Percentiles rank a stretch among this genome's conserved stretches.
Evolutionary conservation across 345 rosid genomes (phyloP).

Genomic region (Stellera chamaejasme): DNA sequence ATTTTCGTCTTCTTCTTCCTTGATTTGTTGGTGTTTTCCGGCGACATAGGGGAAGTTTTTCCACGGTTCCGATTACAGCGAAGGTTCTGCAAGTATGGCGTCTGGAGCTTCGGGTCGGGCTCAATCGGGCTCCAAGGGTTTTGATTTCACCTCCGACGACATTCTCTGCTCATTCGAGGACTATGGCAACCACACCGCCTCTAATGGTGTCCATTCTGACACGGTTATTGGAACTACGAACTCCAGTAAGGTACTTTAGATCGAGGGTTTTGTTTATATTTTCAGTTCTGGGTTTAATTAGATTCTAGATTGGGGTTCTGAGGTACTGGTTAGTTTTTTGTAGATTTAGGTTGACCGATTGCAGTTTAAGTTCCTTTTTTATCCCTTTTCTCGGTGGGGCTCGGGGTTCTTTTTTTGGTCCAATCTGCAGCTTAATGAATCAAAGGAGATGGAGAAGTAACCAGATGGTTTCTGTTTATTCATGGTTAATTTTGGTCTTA

Average conservation of each 20-base stretch:
- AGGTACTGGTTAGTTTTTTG: too few relatives aligned
- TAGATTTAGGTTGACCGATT: too few relatives aligned
- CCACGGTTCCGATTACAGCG: not conserved
- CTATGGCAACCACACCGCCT: slow-evolving; percentile 35
- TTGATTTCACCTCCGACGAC: slow-evolving; percentile 62
- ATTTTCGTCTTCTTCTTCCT: not conserved
- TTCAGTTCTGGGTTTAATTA: not conserved
- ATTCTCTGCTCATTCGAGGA: slow-evolving; percentile 65
- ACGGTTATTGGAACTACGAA: slow-evolving; percentile 18
- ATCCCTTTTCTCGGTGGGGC: too few relatives aligned
- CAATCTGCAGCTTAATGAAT: too few relatives aligned
- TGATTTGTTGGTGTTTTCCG: not conserved
- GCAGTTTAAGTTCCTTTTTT: too few relatives aligned
- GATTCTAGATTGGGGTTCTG: too few relatives aligned
- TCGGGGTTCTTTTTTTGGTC: too few relatives aligned
- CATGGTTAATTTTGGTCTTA: too few relatives aligned
- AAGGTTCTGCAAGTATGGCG: slow-evolving; percentile 25
- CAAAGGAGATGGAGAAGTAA: too few relatives aligned
- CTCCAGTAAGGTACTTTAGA: slow-evolving; percentile 23
- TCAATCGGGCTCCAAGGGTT: slow-evolving; percentile 40
- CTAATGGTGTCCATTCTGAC: slow-evolving; percentile 41
- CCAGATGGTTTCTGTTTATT: too few relatives aligned
- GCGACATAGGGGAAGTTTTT: not conserved
- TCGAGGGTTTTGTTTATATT: not conserved
- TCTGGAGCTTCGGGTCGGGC: slow-evolving; percentile 42